phyloP scores from a whole-genome alignment of 768 basidiomycete genomes.

The Rhizopogon vinicolor region DNA sequence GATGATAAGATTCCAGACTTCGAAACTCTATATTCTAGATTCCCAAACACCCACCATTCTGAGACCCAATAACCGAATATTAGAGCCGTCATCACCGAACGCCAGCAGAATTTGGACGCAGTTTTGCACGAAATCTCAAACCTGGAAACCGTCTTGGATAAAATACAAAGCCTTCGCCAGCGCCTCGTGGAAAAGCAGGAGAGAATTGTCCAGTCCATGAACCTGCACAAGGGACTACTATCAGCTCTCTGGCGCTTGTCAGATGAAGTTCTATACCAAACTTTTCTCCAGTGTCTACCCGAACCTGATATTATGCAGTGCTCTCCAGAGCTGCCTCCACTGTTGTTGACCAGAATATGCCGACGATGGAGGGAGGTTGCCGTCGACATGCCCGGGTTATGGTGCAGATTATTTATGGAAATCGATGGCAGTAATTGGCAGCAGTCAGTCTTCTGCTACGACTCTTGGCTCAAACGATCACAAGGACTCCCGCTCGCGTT shows the following conservation, averaged over 20 bases:
- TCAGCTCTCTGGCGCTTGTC: constrained; percentile 36
- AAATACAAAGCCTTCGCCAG: constrained; percentile 6
- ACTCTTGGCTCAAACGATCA: constrained; percentile 9
- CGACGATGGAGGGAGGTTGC: constrained; percentile 37
- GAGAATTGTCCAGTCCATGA: constrained; percentile 11
- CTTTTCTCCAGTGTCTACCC: constrained; percentile 37
- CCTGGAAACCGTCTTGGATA: constrained; percentile 14
- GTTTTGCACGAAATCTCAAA: constrained; percentile 7
- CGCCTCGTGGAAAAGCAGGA: constrained; percentile 12
- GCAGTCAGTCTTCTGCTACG: constrained; percentile 10
- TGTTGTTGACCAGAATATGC: constrained; percentile 36
- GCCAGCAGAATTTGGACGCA: constrained; percentile 11
- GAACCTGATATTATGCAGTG: constrained; percentile 17
- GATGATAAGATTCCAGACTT: constrained; percentile 9
- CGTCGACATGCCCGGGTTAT: constrained; percentile 36
- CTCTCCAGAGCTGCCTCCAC: constrained; percentile 23
- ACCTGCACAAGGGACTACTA: constrained; percentile 16
- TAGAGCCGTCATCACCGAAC: constrained; percentile 10
- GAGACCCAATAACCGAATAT: background rate
- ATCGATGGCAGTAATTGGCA: constrained; percentile 1
- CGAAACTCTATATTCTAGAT: constrained; percentile 14
- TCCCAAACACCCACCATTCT: constrained; percentile 1
- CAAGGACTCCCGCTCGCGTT: constrained; percentile 13
- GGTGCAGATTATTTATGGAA: constrained; percentile 37
- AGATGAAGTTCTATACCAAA: constrained; percentile 41